phyloP scores from a whole-genome alignment of 2,329 filamentous ascomycete genomes.

The Bertia moriformis region DNA sequence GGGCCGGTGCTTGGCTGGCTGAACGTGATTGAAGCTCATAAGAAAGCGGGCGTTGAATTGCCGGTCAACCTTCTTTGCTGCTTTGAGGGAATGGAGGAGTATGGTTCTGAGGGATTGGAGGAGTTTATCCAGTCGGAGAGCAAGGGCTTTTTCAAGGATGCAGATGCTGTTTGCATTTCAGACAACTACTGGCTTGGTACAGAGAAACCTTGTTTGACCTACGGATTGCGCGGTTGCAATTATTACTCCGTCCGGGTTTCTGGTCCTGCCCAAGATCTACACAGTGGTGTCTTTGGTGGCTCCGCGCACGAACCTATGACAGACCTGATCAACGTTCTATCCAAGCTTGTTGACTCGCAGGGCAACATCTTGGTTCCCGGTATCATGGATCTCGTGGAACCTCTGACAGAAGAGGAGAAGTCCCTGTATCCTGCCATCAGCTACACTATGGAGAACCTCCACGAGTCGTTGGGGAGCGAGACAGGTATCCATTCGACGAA shows the following conservation, averaged over 20 bases:
- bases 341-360: slow-evolving; percentile 70
- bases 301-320: slow-evolving; percentile 98
- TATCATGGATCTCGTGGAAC: slow-evolving; percentile 81
- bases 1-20: slow-evolving; percentile 63
- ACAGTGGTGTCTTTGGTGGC: slow-evolving; percentile 93
- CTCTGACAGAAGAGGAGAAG: slow-evolving; percentile 74
- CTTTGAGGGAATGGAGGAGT: slow-evolving; percentile 69
- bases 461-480: slow-evolving; percentile 78
- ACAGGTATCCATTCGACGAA: slow-evolving; percentile 81
- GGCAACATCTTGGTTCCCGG: slow-evolving; percentile 93
- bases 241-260: slow-evolving; percentile 90
- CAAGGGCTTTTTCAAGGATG: slow-evolving; percentile 59
- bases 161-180: slow-evolving; percentile 62
- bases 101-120: slow-evolving; percentile 60
- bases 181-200: slow-evolving; percentile 78
- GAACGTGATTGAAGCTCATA: slow-evolving; percentile 62
- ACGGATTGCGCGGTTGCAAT: slow-evolving; percentile 91
- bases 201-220: slow-evolving; percentile 94
- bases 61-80: slow-evolving; percentile 66
- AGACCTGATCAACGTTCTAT: slow-evolving; percentile 72
- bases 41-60: slow-evolving; percentile 57
- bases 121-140: slow-evolving; percentile 60
- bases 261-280: slow-evolving; percentile 82
- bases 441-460: slow-evolving; percentile 91
- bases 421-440: slow-evolving; percentile 76